Percentiles rank a stretch among this genome's conserved stretches.
phyloP scores from a whole-genome alignment of 1,284 basidiomycete species.

The Microbotryomycetes sp. region DNA sequence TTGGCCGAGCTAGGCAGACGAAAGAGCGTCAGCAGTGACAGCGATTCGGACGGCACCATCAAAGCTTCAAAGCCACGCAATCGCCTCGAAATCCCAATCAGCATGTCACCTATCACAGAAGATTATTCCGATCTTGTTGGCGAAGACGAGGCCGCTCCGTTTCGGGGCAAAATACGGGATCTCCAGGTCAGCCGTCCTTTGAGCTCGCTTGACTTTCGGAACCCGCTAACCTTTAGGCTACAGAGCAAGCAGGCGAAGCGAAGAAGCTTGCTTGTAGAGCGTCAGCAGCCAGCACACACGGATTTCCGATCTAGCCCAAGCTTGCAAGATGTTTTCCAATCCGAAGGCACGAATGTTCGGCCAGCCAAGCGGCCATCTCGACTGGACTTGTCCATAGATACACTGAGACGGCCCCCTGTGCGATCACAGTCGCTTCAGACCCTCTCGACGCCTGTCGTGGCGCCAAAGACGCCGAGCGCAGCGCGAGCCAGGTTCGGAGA shows the following conservation, averaged over 20 bases:
- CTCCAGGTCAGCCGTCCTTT: conserved; percentile 58
- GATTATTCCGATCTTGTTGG: conserved; percentile 80
- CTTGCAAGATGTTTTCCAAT: no score
- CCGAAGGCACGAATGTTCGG: no score
- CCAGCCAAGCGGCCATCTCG: no score
- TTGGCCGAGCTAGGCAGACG: no score
- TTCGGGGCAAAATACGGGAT: conserved; percentile 67
- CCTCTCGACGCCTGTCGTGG: background rate
- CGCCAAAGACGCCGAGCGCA: background rate
- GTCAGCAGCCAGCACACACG: no score
- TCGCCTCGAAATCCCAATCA: background rate
- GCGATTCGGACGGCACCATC: background rate
- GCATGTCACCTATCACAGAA: conserved; percentile 51
- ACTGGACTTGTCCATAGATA: no score
- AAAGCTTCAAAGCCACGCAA: background rate
- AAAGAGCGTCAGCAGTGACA: background rate
- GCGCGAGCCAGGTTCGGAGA: background rate
- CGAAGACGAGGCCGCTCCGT: conserved; percentile 52
- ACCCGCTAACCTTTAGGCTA: no score
- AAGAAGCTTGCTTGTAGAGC: no score
- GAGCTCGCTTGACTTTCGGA: no score
- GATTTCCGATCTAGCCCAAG: no score
- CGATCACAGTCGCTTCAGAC: background rate
- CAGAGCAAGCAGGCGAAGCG: no score
- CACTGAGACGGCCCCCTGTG: background rate